These are phyloP conservation scores for Lagenaria siceraria DNA, from an alignment of 306 rosid genomes.

Conservation along the genomic window DNA sequence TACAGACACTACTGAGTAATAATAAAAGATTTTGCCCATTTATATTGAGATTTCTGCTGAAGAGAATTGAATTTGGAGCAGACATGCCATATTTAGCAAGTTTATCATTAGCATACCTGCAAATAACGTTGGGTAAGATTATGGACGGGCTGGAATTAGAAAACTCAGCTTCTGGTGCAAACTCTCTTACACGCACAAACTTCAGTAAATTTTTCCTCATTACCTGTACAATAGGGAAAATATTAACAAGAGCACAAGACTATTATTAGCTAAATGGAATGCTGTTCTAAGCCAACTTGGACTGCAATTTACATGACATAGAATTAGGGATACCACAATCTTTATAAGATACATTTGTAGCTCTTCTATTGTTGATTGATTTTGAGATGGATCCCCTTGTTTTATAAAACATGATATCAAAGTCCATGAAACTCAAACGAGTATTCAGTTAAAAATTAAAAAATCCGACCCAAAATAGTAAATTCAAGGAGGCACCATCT, in stretches of 20 bases:
- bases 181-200: constrained; percentile 61
- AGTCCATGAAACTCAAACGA: no score
- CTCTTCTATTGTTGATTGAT: no score
- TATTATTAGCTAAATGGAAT: no score
- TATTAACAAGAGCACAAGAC: neutral
- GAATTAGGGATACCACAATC: neutral
- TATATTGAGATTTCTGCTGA: no score
- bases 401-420: no score
- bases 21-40: neutral
- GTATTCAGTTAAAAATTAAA: no score
- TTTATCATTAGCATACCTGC: constrained; percentile 44
- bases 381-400: no score
- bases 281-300: neutral
- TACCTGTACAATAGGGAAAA: constrained; percentile 36
- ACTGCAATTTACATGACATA: neutral
- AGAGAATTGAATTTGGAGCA: neutral
- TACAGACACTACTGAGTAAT: neutral
- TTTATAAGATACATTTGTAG: no score
- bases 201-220: constrained; percentile 71
- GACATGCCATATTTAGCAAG: neutral
- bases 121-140: constrained; percentile 64
- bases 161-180: constrained; percentile 87
- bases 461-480: no score
- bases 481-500: no score
- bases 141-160: constrained; percentile 41